These are phyloP conservation scores for Skeletonema costatum DNA, from an alignment of 108 stramenopile genomes.

Conservation along the genomic window DNA sequence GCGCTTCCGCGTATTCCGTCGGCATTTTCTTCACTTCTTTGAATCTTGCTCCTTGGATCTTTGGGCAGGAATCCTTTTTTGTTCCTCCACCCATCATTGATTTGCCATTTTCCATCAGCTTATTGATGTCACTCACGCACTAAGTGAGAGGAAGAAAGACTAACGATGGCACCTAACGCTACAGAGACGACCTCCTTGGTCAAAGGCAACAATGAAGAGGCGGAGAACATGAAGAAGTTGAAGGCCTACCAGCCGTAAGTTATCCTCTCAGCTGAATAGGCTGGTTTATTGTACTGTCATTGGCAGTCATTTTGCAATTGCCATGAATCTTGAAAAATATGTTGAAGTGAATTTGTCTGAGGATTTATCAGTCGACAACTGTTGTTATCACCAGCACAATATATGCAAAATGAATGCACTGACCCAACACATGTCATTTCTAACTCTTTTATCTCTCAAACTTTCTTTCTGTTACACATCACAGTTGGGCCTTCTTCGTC, in stretches of 20 bases:
- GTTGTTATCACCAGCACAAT: not conserved
- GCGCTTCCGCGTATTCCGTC: too few species aligned
- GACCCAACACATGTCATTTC: not conserved
- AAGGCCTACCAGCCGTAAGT: conserved; percentile 91
- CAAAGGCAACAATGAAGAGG: conserved; percentile 55
- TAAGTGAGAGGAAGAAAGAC: not conserved
- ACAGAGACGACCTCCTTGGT: conserved; percentile 80
- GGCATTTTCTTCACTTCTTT: not conserved
- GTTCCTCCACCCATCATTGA: not conserved
- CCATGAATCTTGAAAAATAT: not conserved
- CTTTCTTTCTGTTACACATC: not conserved
- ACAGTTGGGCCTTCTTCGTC: conserved; percentile 91
- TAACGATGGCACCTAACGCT: conserved; percentile 46
- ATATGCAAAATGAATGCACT: not conserved
- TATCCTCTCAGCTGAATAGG: not conserved
- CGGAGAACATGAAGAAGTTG: conserved; percentile 69
- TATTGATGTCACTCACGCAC: not conserved
- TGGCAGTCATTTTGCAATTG: conserved; percentile 6
- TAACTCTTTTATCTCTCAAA: conserved; percentile 8
- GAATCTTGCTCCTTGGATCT: not conserved
- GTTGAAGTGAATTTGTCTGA: too few species aligned
- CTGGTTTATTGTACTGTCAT: not conserved
- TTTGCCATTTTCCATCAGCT: not conserved
- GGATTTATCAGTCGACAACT: too few species aligned
- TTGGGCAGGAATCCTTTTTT: not conserved